Percentiles rank a stretch among this genome's conserved stretches.
phyloP scores from a whole-genome alignment of 2,329 filamentous ascomycete species.

The Phoma sp. region DNA sequence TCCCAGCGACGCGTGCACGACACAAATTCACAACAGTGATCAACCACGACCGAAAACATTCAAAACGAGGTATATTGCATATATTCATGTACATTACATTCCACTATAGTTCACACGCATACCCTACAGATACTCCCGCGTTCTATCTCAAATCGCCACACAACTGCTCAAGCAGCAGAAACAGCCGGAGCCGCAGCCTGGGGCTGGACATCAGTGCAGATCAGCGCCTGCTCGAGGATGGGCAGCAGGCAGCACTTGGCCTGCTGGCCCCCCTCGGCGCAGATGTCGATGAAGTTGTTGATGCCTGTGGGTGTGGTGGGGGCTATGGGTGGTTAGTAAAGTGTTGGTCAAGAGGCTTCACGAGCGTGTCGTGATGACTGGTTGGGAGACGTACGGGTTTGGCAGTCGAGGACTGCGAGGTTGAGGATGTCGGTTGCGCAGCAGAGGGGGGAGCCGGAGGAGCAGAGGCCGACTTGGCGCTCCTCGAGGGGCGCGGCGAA shows the following conservation, averaged over 20 bases:
- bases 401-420: slow-evolving; percentile 64
- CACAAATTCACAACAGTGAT: too few species aligned
- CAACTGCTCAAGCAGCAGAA: too few species aligned
- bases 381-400: slow-evolving; percentile 54
- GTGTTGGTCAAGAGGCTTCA: background rate
- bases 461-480: slow-evolving; percentile 46
- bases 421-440: slow-evolving; percentile 68
- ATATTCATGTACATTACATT: too few species aligned
- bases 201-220: slow-evolving; percentile 47
- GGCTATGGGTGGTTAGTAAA: slow-evolving; percentile 38
- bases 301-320: slow-evolving; percentile 46
- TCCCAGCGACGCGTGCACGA: too few species aligned
- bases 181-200: slow-evolving; percentile 10
- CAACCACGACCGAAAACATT: too few species aligned
- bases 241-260: slow-evolving; percentile 65
- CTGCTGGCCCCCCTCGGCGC: slow-evolving; percentile 59
- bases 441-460: slow-evolving; percentile 56
- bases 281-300: slow-evolving; percentile 55
- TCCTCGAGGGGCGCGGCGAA: slow-evolving; percentile 41
- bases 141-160: too few species aligned
- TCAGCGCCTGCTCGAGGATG: slow-evolving; percentile 52
- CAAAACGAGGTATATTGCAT: too few species aligned
- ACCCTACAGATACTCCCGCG: too few species aligned
- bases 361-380: background rate
- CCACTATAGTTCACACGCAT: too few species aligned